These are phyloP conservation scores for Fonsecaea erecta DNA, from an alignment of 2,329 filamentous ascomycete genomes.

Conservation along the genomic window DNA sequence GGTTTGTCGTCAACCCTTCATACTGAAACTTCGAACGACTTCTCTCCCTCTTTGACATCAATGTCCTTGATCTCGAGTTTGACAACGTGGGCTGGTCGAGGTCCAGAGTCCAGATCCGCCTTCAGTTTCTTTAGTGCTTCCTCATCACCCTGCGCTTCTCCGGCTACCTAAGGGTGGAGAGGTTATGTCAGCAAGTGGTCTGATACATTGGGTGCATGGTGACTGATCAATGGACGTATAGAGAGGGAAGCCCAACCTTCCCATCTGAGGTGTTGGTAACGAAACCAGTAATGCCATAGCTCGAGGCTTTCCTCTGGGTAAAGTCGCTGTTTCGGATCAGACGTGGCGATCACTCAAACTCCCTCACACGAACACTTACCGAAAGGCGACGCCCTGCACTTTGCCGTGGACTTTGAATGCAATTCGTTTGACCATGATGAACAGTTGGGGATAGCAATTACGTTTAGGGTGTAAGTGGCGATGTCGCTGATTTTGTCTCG, in stretches of 20 bases:
- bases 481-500: not conserved
- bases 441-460: not conserved
- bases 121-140: constrained; percentile 71
- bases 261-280: constrained; percentile 55
- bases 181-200: constrained; percentile 14
- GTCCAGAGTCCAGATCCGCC: constrained; percentile 75
- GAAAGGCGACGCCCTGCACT: constrained; percentile 38
- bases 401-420: constrained; percentile 36
- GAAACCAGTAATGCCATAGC: constrained; percentile 53
- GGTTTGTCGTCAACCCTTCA: not conserved
- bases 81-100: constrained; percentile 71
- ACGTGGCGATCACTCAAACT: not conserved
- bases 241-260: constrained; percentile 43
- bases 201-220: not conserved
- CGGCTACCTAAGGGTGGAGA: constrained; percentile 68
- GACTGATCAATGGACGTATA: not conserved
- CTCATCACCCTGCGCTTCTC: constrained; percentile 80
- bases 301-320: constrained; percentile 50
- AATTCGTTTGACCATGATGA: constrained; percentile 34
- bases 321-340: constrained; percentile 43
- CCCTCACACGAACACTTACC: constrained; percentile 24
- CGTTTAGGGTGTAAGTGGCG: not conserved
- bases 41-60: constrained; percentile 68
- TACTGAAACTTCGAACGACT: constrained; percentile 23
- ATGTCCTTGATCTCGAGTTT: constrained; percentile 73